Conservation (phyloP, 306 rosid genomes). For the Purshia tridentata region DNA sequence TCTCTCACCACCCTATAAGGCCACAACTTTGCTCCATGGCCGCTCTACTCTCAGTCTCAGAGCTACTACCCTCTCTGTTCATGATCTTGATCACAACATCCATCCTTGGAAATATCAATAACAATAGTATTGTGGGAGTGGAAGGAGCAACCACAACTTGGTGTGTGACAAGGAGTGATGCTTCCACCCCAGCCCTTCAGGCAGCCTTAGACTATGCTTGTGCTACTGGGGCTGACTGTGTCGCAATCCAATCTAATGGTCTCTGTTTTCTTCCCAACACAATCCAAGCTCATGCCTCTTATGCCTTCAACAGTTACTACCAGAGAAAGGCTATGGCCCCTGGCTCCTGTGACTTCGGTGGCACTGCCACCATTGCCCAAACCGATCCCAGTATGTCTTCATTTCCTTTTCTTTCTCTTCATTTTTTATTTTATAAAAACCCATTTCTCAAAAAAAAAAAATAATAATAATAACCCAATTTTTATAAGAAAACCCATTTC, state of each 20-base stretch:
- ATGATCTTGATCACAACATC: background rate
- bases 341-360: slow-evolving; percentile 76
- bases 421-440: background rate
- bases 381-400: slow-evolving; percentile 68
- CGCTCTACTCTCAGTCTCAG: background rate
- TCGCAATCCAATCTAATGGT: slow-evolving; percentile 51
- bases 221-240: slow-evolving; percentile 70
- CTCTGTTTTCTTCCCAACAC: slow-evolving; percentile 88
- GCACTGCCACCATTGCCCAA: slow-evolving; percentile 76
- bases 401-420: background rate
- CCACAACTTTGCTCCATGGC: slow-evolving; percentile 46
- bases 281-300: slow-evolving; percentile 89
- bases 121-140: background rate
- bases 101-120: background rate
- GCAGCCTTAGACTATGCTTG: slow-evolving; percentile 84
- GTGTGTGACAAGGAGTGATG: slow-evolving; percentile 88
- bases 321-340: slow-evolving; percentile 60
- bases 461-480: background rate
- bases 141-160: slow-evolving; percentile 42
- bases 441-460: too few species aligned
- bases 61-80: background rate
- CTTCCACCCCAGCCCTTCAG: slow-evolving; percentile 47
- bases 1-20: slow-evolving; percentile 33
- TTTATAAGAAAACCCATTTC: background rate
- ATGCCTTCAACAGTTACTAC: slow-evolving; percentile 81